Base-by-base conservation (phyloP, 2,329 filamentous ascomycete genomes). In the Emmonsiellopsis sp. region DNA sequence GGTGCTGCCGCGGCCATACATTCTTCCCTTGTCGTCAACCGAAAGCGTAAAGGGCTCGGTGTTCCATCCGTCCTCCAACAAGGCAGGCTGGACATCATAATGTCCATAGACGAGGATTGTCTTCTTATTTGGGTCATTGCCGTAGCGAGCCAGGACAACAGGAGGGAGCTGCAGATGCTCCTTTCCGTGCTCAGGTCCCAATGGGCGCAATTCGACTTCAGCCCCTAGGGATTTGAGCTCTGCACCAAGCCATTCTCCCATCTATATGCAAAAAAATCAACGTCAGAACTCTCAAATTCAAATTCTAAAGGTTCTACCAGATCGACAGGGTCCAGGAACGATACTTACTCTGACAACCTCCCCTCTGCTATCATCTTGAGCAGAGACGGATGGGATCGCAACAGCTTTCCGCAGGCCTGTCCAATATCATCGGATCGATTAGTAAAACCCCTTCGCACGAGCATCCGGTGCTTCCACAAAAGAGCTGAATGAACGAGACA, bases 21-120 rank as follows among this genome's bases (percentile, higher is more conserved):
- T 98, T 66, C 91, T 86, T 58, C 85, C 92, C 73, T 96, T 88
- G 59, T 90, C 84, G 67, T 94, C 91, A 55, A 97, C 81, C 32
- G 81, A 86, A 59, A 98, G 80, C 57, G 87, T 84, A 71, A 97
- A 98, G 5, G 93, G 93, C 70, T 97, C 88, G 2, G 92, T 96
- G 52, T 86, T 84, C 93, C 93, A 98, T 60, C 93, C 93, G 64
- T 98, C 93, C 61, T 87, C 88, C 77, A 87, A 87, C 67, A 91
- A 81, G 36, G 93, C 93, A 31, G 93, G 93, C 75, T 98, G 93
- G 37, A 98, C 93, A 69, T 98, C 93, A 76, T 98, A 98, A 77
- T 98, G 93, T 47, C 93, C 93, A 68, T 98, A 98, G 46, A 98
- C 89, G 57, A 98, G 80, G 61, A 98, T 93, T 37, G 91, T 97